Evolutionary conservation across 768 basidiomycete genomes (phyloP).

Genomic region (Panaeolus cyanescens): DNA sequence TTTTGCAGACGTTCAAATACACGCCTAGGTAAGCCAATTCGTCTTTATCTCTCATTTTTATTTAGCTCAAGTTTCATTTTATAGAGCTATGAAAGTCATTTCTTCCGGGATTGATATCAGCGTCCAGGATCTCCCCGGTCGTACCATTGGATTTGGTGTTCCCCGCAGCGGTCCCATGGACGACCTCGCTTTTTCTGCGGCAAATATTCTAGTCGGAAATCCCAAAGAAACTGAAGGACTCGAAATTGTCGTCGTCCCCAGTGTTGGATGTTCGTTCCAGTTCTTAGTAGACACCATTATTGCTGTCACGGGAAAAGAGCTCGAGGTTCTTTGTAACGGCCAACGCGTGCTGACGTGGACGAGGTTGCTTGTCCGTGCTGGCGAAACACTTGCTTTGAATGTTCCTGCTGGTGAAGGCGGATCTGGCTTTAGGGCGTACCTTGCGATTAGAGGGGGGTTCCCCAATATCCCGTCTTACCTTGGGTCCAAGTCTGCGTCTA

Average conservation of each 20-base stretch:
- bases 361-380: constrained; percentile 44
- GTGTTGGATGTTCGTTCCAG: constrained; percentile 43
- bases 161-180: constrained; percentile 72
- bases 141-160: constrained; percentile 54
- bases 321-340: constrained; percentile 44
- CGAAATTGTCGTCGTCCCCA: constrained; percentile 51
- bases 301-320: constrained; percentile 55
- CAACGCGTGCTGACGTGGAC: constrained; percentile 47
- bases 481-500: constrained; percentile 66
- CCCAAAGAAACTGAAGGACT: constrained; percentile 48
- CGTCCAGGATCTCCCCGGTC: constrained; percentile 60
- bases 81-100: constrained; percentile 53
- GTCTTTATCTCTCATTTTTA: no score
- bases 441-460: constrained; percentile 62
- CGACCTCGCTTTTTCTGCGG: constrained; percentile 50
- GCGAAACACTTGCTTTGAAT: constrained; percentile 44
- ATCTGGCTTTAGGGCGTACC: constrained; percentile 54
- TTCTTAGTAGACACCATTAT: constrained; percentile 53
- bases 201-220: constrained; percentile 64
- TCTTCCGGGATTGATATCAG: constrained; percentile 57
- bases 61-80: not conserved
- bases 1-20: constrained; percentile 46
- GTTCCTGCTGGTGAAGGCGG: constrained; percentile 17
- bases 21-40: constrained; percentile 42
- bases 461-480: constrained; percentile 57